These are phyloP conservation scores for Infundibulicybe gibba DNA, from an alignment of 768 basidiomycete genomes.

Conservation along the genomic window DNA sequence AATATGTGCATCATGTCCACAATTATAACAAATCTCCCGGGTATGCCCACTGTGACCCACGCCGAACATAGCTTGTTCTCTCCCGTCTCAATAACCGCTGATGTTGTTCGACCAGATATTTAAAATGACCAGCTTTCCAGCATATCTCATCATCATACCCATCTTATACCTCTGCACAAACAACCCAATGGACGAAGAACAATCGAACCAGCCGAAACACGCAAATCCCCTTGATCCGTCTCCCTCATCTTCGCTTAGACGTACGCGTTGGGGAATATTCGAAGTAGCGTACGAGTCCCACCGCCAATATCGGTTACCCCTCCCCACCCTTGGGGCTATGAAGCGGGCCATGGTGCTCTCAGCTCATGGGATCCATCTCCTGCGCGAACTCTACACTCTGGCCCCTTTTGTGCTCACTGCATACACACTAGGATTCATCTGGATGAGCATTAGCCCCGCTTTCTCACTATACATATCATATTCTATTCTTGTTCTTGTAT, in stretches of 20 bases:
- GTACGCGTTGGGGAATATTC: slow-evolving; percentile 31
- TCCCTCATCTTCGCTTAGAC: not conserved
- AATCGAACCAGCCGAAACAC: too few relatives aligned
- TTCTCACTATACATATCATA: slow-evolving; percentile 30
- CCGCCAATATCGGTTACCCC: not conserved
- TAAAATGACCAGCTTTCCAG: not conserved
- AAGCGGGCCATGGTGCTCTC: not conserved
- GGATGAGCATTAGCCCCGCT: slow-evolving; percentile 26
- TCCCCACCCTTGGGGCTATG: slow-evolving; percentile 4
- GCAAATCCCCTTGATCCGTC: too few relatives aligned
- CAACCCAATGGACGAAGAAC: too few relatives aligned
- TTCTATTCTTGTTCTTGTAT: slow-evolving; percentile 25
- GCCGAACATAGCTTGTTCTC: too few relatives aligned
- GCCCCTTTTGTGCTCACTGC: slow-evolving; percentile 15
- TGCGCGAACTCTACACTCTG: slow-evolving; percentile 16
- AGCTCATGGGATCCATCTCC: slow-evolving; percentile 13
- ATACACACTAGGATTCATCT: slow-evolving; percentile 23
- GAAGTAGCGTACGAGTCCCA: slow-evolving; percentile 23
- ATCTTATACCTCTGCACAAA: too few relatives aligned
- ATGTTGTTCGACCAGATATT: not conserved
- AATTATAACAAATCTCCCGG: too few relatives aligned
- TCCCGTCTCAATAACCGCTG: too few relatives aligned
- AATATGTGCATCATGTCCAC: too few relatives aligned
- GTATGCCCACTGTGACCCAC: too few relatives aligned
- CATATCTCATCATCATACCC: too few relatives aligned